phyloP scores from a whole-genome alignment of 176 grass and related monocot species.

The Rhynchospora tenuis region DNA sequence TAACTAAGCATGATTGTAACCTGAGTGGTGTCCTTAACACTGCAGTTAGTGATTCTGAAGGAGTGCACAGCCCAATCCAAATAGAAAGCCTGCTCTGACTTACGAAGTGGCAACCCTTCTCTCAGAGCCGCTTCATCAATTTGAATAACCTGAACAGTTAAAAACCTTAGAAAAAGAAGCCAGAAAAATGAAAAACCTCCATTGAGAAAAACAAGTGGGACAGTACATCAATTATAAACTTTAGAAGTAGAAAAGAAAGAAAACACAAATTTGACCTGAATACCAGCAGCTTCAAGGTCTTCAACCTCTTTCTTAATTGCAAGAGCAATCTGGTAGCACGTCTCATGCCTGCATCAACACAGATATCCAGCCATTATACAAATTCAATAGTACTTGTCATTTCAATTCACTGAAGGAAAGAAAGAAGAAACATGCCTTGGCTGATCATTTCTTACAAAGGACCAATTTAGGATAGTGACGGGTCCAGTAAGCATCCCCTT shows the following conservation, averaged over 20 bases:
- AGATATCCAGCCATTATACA: slow-evolving; percentile 1
- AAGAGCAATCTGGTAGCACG: slow-evolving; percentile 97
- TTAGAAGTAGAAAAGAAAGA: no score
- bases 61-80: slow-evolving; percentile 94
- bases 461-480: slow-evolving; percentile 98
- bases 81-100: slow-evolving; percentile 90
- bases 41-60: slow-evolving; percentile 92
- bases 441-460: slow-evolving; percentile 94
- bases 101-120: slow-evolving; percentile 79
- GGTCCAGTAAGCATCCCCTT: slow-evolving; percentile 98
- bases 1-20: slow-evolving; percentile 13
- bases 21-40: slow-evolving; percentile 84
- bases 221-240: no score
- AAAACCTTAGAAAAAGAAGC: neutral
- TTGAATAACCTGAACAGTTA: slow-evolving; percentile 67
- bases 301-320: slow-evolving; percentile 95
- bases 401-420: neutral
- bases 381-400: neutral
- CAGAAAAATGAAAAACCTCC: no score
- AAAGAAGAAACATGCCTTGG: slow-evolving; percentile 53
- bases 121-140: slow-evolving; percentile 94
- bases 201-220: no score
- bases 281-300: slow-evolving; percentile 79
- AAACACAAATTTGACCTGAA: slow-evolving; percentile 36
- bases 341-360: slow-evolving; percentile 54